A percentile compares a stretch with the other conserved stretches of the same genome.
phyloP scores from a whole-genome alignment of 805 yeast genomes.

The Kazachstania kunashirensis region DNA sequence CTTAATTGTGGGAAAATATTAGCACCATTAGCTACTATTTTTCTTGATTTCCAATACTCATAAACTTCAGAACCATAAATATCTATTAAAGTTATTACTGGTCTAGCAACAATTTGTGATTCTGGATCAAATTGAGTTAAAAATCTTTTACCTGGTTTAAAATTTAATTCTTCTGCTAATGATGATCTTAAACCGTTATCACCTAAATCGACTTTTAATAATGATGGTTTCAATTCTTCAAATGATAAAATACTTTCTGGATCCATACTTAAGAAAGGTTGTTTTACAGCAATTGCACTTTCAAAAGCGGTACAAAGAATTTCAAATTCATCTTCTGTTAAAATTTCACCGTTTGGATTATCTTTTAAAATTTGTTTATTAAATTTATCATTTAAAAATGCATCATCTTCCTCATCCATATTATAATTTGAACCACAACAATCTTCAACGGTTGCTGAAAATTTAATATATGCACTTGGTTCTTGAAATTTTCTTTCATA shows the following conservation, averaged over 20 bases:
- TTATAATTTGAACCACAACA: slow-evolving; percentile 76
- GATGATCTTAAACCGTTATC: slow-evolving; percentile 47
- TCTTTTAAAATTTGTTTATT: slow-evolving; percentile 6
- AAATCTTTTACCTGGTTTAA: slow-evolving; percentile 37
- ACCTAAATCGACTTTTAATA: slow-evolving; percentile 32
- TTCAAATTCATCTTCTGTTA: slow-evolving; percentile 84
- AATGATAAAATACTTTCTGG: slow-evolving; percentile 65
- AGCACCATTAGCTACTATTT: slow-evolving; percentile 59
- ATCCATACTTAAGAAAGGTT: slow-evolving; percentile 82
- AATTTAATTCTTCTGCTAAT: slow-evolving; percentile 46
- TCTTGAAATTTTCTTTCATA: slow-evolving; percentile 58
- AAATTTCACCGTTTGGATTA: slow-evolving; percentile 15
- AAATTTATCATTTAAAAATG: slow-evolving; percentile 36
- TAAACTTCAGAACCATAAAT: slow-evolving; percentile 60
- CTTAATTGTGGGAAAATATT: slow-evolving; percentile 64
- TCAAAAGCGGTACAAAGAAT: slow-evolving; percentile 65
- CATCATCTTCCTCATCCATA: slow-evolving; percentile 84
- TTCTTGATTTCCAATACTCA: slow-evolving; percentile 71
- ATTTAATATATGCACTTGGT: slow-evolving; percentile 75
- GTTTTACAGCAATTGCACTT: slow-evolving; percentile 61
- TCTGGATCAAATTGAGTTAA: slow-evolving; percentile 42
- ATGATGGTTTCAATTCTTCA: slow-evolving; percentile 53
- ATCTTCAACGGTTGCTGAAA: slow-evolving; percentile 94
- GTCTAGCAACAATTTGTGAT: slow-evolving; percentile 33
- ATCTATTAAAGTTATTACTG: slow-evolving; percentile 41